phyloP scores from a whole-genome alignment of 2,329 filamentous ascomycete genomes.

The Hypoxylon sp. region DNA sequence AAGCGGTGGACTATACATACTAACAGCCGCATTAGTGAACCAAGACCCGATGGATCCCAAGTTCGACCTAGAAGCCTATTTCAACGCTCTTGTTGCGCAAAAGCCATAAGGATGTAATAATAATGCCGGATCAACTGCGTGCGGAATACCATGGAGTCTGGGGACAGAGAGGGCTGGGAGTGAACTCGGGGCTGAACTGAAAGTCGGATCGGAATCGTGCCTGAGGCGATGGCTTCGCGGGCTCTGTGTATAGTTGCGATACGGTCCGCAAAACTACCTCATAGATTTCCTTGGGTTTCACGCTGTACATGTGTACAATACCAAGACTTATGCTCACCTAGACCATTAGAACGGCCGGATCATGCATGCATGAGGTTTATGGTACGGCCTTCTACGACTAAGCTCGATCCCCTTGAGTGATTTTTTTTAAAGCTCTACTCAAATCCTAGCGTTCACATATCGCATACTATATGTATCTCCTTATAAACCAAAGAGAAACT shows the following conservation, averaged over 20 bases:
- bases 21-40: conserved; percentile 66
- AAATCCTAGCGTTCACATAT: neutral
- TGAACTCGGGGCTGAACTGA: conserved; percentile 17
- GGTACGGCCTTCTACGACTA: conserved; percentile 18
- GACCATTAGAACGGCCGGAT: conserved; percentile 34
- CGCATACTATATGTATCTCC: neutral
- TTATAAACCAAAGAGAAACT: neutral
- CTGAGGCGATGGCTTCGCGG: conserved; percentile 31
- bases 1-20: conserved; percentile 23
- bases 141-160: conserved; percentile 49
- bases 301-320: conserved; percentile 56
- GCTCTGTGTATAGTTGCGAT: conserved; percentile 51
- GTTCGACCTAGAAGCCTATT: conserved; percentile 92
- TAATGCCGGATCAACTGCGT: conserved; percentile 51
- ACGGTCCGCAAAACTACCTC: conserved; percentile 45
- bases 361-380: conserved; percentile 31
- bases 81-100: conserved; percentile 73
- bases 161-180: conserved; percentile 16
- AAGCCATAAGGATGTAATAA: conserved; percentile 59
- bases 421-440: conserved; percentile 19
- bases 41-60: conserved; percentile 86
- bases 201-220: conserved; percentile 36
- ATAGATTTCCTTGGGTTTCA: conserved; percentile 54
- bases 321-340: conserved; percentile 49
- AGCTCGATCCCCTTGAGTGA: conserved; percentile 31